Conservation (phyloP, 2,329 filamentous ascomycete species). For the Hymenoscyphus linearis region DNA sequence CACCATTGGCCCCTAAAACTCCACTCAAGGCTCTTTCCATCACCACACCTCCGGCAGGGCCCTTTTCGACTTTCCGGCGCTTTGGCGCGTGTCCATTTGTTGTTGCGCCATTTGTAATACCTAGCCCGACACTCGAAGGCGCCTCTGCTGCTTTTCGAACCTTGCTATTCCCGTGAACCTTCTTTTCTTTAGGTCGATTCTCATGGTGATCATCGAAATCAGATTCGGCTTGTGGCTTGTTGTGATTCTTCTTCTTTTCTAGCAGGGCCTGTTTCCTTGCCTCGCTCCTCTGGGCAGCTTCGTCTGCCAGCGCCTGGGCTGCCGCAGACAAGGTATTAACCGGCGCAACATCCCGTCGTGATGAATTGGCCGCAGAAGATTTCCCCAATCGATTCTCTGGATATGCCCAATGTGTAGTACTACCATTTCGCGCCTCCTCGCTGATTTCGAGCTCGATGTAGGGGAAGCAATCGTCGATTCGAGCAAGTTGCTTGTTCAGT, state of each 20-base stretch:
- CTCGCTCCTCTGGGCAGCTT: conserved; percentile 79
- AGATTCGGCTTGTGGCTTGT: conserved; percentile 61
- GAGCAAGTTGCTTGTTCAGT: conserved; percentile 74
- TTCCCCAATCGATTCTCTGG: conserved; percentile 69
- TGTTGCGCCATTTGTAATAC: conserved; percentile 53
- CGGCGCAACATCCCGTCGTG: conserved; percentile 72
- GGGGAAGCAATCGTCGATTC: conserved; percentile 82
- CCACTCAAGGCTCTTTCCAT: conserved; percentile 67
- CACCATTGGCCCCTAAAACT: conserved; percentile 44
- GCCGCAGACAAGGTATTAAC: conserved; percentile 65
- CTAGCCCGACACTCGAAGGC: conserved; percentile 51
- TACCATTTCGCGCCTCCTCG: conserved; percentile 90
- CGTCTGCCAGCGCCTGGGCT: conserved; percentile 72
- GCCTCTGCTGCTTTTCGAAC: conserved; percentile 56
- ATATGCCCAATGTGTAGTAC: conserved; percentile 91
- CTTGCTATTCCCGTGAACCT: conserved; percentile 54
- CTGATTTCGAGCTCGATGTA: conserved; percentile 86
- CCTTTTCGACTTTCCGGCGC: conserved; percentile 75
- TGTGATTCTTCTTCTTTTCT: conserved; percentile 64
- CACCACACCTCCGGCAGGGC: conserved; percentile 42
- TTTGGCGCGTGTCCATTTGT: conserved; percentile 57
- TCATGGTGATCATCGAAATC: conserved; percentile 68
- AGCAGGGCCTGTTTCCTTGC: conserved; percentile 76
- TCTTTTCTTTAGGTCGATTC: conserved; percentile 52
- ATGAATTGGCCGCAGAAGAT: conserved; percentile 63